Conservation (phyloP, 352 stramenopile genomes). For the Lagenidium giganteum region DNA sequence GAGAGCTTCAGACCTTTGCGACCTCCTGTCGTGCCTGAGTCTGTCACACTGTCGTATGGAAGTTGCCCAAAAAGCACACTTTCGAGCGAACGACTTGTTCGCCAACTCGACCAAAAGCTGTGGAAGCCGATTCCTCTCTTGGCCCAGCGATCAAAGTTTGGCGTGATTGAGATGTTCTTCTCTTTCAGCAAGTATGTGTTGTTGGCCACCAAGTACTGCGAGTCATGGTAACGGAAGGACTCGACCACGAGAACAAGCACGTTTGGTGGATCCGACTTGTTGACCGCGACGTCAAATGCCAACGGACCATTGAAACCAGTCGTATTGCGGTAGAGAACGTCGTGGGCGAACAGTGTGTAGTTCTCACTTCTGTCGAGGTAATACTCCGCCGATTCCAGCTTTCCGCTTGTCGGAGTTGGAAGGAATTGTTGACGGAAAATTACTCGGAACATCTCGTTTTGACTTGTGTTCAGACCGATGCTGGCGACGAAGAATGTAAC, state of each 20-base stretch:
- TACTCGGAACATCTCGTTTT: constrained; percentile 33
- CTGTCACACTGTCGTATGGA: constrained; percentile 27
- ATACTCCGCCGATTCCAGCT: constrained; percentile 4
- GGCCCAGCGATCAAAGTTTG: constrained; percentile 44
- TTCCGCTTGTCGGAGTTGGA: too few relatives aligned
- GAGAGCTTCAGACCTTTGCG: constrained; percentile 38
- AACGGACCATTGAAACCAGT: constrained; percentile 34
- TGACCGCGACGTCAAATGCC: constrained; percentile 33
- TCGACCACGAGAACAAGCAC: constrained; percentile 47
- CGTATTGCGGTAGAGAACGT: constrained; percentile 34
- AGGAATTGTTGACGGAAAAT: too few relatives aligned
- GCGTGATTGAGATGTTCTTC: constrained; percentile 39
- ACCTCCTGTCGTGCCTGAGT: constrained; percentile 30
- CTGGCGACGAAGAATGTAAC: constrained; percentile 29
- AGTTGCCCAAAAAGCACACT: constrained; percentile 50
- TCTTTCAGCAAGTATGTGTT: constrained; percentile 14
- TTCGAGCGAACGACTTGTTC: constrained; percentile 50
- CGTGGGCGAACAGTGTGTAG: constrained; percentile 29
- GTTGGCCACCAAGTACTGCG: constrained; percentile 37
- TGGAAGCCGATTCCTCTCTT: constrained; percentile 36
- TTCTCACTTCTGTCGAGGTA: constrained; percentile 40
- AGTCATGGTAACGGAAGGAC: constrained; percentile 52
- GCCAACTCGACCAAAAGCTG: constrained; percentile 60
- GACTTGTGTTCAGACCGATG: constrained; percentile 28
- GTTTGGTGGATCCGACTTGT: constrained; percentile 30